Base-by-base conservation (phyloP, 2,329 filamentous ascomycete species). In the Calonectria pauciramosa region DNA sequence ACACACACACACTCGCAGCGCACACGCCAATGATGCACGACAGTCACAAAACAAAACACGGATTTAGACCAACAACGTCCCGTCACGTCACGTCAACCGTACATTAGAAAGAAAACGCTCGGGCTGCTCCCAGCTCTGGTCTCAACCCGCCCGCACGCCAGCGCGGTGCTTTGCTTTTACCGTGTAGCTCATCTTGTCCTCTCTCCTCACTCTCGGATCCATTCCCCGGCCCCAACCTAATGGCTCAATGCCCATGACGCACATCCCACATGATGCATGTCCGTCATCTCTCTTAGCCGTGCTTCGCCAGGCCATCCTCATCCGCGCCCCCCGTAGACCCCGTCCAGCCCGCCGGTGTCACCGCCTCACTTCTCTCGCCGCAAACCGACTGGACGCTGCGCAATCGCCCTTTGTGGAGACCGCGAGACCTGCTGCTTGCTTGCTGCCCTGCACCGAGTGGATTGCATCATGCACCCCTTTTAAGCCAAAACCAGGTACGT, bases 201-300 rank as follows among this genome's bases (percentile, higher is more conserved):
- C 36, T 16, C 20, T 49, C 8, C 20, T 13, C 44, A 20, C 51
- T 52, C 52, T 63, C 63, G 60, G 68, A 63, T 68, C 63, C 44
- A 36, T 71, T 66, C 68, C 64, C 34, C 64, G 56, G 64, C 51
- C 56, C 38, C 44, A 54, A 44, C 44, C 54, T 56, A 65, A 69
- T 47, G 44, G 44, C 44, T 47, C 44, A 47, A 47, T 71, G 72
- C 64, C 34, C 67, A 69, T 71, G 56, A 69, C 65, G 72, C 72
- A 74, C 71, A 73, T 70, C 60, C 60, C 71, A 73, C 69, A 68
- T 72, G 56, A 69, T 60, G 59, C 69, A 74, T 74, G 72, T 71
- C 64, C 65, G 72, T 74, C 72, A 74, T 74, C 44, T 56, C 59
- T 60, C 66, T 41, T 65, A 67, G 63, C 60, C 16, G 28, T 59